phyloP scores from a whole-genome alignment of 83 land plant genomes.

The Larix sibirica region DNA sequence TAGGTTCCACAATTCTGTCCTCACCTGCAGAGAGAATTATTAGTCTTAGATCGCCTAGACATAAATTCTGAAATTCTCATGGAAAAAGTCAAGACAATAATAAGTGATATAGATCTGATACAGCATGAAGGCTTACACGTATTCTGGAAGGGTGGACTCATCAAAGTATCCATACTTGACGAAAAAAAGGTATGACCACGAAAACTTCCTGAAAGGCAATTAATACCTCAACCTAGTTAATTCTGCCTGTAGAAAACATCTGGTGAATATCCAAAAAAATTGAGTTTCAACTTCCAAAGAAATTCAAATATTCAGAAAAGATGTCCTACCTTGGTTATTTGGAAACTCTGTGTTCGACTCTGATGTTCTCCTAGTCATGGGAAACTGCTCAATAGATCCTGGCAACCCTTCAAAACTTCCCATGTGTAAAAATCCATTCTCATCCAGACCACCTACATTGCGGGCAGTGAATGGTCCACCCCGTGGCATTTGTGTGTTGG shows the following conservation, averaged over 20 bases:
- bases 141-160: conserved; percentile 5
- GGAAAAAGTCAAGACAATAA: background rate
- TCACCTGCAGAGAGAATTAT: conserved; percentile 10
- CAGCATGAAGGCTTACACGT: background rate
- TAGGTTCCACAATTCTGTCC: conserved; percentile 7
- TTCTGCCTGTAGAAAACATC: background rate
- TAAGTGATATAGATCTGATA: background rate
- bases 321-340: background rate
- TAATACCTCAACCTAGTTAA: background rate
- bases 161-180: background rate
- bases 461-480: background rate
- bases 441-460: background rate
- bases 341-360: background rate
- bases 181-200: background rate
- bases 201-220: background rate
- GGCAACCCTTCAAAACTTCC: conserved; percentile 6
- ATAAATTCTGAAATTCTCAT: background rate
- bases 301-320: background rate
- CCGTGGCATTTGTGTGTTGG: background rate
- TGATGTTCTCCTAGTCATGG: background rate
- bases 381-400: background rate
- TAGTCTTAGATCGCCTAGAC: background rate
- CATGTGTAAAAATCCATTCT: conserved; percentile 9
- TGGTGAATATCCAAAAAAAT: background rate
- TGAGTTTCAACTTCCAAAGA: background rate